Evolutionary conservation across 345 rosid genomes (phyloP).

Genomic region (Eucalyptus rudis): DNA sequence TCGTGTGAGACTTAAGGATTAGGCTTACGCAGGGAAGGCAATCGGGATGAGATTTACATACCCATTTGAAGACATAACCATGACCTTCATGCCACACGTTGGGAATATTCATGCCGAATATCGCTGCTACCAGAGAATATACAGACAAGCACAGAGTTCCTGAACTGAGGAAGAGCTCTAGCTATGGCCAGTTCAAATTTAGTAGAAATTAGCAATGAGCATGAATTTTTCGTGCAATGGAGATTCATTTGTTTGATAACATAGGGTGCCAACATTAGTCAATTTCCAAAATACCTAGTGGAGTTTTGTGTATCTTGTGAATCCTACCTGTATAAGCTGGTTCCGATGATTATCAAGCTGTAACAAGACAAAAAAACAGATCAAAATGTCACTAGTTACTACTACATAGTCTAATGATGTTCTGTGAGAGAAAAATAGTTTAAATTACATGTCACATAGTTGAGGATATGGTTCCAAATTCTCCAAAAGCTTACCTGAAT

Average conservation of each 20-base stretch:
- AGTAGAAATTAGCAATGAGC: not conserved
- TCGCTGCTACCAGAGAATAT: slow-evolving; percentile 38
- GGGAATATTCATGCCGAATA: slow-evolving; percentile 43
- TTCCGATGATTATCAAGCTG: slow-evolving; percentile 76
- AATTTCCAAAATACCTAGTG: not conserved
- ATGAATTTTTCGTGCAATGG: not conserved
- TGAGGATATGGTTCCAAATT: not conserved
- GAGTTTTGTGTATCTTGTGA: not conserved
- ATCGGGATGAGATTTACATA: not conserved
- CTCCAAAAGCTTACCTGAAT: slow-evolving; percentile 25
- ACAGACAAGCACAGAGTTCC: slow-evolving; percentile 35
- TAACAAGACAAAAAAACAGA: not conserved
- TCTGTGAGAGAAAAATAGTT: not conserved
- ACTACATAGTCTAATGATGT: not conserved
- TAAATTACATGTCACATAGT: not conserved
- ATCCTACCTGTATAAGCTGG: slow-evolving; percentile 58
- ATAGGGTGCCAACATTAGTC: not conserved
- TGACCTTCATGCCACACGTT: slow-evolving; percentile 26
- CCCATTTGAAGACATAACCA: slow-evolving; percentile 44
- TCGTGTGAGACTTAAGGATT: not conserved
- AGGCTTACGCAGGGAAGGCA: not conserved
- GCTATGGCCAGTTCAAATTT: not conserved
- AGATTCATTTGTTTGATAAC: not conserved
- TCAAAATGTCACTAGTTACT: not conserved
- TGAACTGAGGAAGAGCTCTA: slow-evolving; percentile 35